A percentile compares a stretch with the other conserved stretches of the same genome.
phyloP scores from a whole-genome alignment of 805 yeast species.

The Cyberlindnera mycetangii region DNA sequence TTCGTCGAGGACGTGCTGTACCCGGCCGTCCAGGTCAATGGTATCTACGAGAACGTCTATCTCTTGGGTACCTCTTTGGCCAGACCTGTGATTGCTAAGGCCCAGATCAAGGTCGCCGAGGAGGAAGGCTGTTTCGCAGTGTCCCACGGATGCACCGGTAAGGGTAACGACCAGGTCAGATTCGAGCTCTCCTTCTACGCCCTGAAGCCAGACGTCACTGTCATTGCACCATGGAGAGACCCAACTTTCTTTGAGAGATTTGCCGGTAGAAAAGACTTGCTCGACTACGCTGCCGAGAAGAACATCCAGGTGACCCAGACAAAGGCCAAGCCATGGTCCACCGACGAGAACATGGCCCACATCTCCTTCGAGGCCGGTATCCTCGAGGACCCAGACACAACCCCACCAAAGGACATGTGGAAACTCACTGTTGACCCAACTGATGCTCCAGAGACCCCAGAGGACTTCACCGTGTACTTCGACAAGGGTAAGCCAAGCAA shows the following conservation, averaged over 20 bases:
- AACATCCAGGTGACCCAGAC: slow-evolving; percentile 95
- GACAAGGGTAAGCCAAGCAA: slow-evolving; percentile 86
- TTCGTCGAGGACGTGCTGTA: slow-evolving; percentile 86
- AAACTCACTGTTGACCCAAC: slow-evolving; percentile 93
- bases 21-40: slow-evolving; percentile 98
- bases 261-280: slow-evolving; percentile 95
- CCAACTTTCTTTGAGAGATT: slow-evolving; percentile 92
- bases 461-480: slow-evolving; percentile 79
- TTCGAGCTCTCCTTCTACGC: slow-evolving; percentile 97
- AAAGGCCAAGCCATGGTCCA: slow-evolving; percentile 99
- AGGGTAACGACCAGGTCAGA: slow-evolving; percentile 99
- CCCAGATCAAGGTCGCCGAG: slow-evolving; percentile 96
- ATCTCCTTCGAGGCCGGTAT: slow-evolving; percentile 99
- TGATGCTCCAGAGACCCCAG: slow-evolving; percentile 94
- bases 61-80: slow-evolving; percentile 96
- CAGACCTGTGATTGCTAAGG: slow-evolving; percentile 98
- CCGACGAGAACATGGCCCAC: slow-evolving; percentile 99
- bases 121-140: slow-evolving; percentile 98
- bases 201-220: slow-evolving; percentile 92
- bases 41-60: slow-evolving; percentile 96
- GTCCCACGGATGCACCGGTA: slow-evolving; percentile 99
- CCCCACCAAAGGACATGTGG: slow-evolving; percentile 99
- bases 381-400: slow-evolving; percentile 95
- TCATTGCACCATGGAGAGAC: slow-evolving; percentile 99
- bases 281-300: slow-evolving; percentile 91